phyloP scores from a whole-genome alignment of 108 stramenopile genomes.

The Cylindrotheca fusiformis region DNA sequence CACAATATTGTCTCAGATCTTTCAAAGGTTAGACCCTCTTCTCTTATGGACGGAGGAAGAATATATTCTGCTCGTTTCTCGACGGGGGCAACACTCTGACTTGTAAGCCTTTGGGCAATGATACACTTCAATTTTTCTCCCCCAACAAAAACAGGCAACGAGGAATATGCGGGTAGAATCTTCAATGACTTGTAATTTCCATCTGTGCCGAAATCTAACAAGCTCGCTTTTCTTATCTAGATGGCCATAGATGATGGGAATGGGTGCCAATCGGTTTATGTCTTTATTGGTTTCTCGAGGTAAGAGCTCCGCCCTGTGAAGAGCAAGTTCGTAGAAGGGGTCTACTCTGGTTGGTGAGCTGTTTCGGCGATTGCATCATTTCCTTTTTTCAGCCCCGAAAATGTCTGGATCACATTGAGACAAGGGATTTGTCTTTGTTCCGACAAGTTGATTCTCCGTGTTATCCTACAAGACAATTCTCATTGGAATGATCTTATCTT shows the following conservation, averaged over 20 bases:
- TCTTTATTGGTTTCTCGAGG: too few species aligned
- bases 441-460: too few species aligned
- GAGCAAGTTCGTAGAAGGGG: conserved; percentile 3
- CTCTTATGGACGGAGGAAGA: too few species aligned
- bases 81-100: background rate
- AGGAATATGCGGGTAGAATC: background rate
- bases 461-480: conserved; percentile 13
- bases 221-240: too few species aligned
- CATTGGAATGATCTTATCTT: background rate
- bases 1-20: too few species aligned
- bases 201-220: background rate
- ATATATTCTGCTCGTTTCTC: too few species aligned
- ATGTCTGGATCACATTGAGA: conserved; percentile 1
- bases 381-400: conserved; percentile 28
- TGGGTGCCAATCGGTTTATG: background rate
- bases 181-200: background rate
- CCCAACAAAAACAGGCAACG: background rate
- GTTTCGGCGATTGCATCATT: conserved; percentile 7
- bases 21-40: too few species aligned
- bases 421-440: background rate
- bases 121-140: background rate
- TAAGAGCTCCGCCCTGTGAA: too few species aligned
- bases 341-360: conserved; percentile 26
- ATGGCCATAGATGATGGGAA: background rate
- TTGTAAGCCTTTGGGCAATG: background rate